phyloP scores from a whole-genome alignment of 2,329 filamentous ascomycete genomes.

The Coniochaeta sp. region DNA sequence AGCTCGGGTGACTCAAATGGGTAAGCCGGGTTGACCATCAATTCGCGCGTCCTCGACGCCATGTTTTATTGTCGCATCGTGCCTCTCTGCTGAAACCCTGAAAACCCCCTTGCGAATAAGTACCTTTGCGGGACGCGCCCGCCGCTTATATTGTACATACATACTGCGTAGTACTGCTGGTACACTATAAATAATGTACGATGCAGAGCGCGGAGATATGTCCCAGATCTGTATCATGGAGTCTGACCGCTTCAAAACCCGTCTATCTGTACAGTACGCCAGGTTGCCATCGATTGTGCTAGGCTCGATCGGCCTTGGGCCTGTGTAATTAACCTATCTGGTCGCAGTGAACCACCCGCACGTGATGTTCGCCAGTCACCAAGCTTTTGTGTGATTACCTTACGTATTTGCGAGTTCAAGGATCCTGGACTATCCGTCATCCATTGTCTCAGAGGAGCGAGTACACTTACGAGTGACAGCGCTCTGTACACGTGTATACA shows the following conservation, averaged over 20 bases:
- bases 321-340: neutral
- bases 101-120: neutral
- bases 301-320: neutral
- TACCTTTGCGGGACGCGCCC: neutral
- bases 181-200: no score
- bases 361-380: neutral
- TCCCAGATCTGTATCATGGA: neutral
- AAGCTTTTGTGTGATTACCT: no score
- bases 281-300: neutral
- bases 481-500: no score
- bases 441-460: no score
- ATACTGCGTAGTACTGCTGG: no score
- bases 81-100: neutral
- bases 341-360: neutral
- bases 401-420: neutral
- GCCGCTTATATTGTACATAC: neutral
- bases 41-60: neutral
- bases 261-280: no score
- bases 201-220: no score
- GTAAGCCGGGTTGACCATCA: neutral
- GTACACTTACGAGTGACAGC: no score
- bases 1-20: neutral
- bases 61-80: neutral
- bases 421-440: no score
- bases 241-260: no score